A percentile compares a stretch with the other conserved stretches of the same genome.
phyloP scores from a whole-genome alignment of 495 filamentous ascomycete genomes.

The Penicillium argentinense region DNA sequence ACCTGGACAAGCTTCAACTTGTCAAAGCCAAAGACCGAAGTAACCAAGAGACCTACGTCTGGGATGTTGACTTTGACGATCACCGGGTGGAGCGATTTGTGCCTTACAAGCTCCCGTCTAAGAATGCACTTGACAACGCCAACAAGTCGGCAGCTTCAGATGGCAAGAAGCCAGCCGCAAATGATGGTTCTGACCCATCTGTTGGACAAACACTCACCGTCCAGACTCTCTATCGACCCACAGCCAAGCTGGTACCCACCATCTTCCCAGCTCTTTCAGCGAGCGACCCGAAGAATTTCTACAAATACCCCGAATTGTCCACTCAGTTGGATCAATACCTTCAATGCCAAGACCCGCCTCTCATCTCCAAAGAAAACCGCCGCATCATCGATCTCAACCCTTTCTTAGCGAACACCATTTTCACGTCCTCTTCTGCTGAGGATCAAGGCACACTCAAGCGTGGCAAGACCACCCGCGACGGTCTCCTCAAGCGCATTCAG shows the following conservation, averaged over 20 bases:
- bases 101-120: constrained; percentile 61
- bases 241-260: constrained; percentile 54
- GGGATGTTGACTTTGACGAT: constrained; percentile 67
- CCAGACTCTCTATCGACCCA: constrained; percentile 55
- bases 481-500: constrained; percentile 59
- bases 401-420: constrained; percentile 61
- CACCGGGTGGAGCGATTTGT: constrained; percentile 53
- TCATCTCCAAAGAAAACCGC: constrained; percentile 58
- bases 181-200: constrained; percentile 44
- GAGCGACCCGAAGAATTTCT: constrained; percentile 49
- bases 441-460: constrained; percentile 56
- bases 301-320: constrained; percentile 49
- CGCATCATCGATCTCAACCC: constrained; percentile 65
- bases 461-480: constrained; percentile 61
- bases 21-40: constrained; percentile 67
- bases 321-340: constrained; percentile 44
- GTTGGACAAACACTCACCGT: constrained; percentile 59
- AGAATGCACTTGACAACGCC: constrained; percentile 33
- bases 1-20: constrained; percentile 62
- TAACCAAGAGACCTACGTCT: constrained; percentile 63
- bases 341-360: constrained; percentile 52
- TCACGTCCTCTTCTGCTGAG: constrained; percentile 51
- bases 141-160: constrained; percentile 31
- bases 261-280: constrained; percentile 48
- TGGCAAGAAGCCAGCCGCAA: constrained; percentile 42